These are phyloP conservation scores for Hysterangium stoloniferum DNA, from an alignment of 768 basidiomycete species.

Conservation along the genomic window DNA sequence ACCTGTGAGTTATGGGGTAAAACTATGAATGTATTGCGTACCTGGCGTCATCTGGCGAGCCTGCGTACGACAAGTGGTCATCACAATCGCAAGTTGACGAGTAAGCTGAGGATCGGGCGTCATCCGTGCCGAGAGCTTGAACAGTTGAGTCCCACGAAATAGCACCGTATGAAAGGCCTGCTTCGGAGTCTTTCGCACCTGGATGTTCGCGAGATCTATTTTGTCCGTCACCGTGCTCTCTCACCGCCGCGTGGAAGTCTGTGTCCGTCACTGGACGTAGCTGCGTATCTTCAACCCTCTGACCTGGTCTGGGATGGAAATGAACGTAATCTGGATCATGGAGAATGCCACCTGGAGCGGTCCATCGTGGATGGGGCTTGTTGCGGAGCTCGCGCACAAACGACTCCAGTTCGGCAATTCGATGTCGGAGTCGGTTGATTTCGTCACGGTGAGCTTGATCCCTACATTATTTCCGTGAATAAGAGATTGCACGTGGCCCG, in stretches of 20 bases:
- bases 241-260: background rate
- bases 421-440: constrained; percentile 1
- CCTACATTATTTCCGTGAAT: background rate
- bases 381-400: background rate
- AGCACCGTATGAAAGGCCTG: background rate
- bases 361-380: background rate
- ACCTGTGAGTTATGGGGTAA: background rate
- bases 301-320: background rate
- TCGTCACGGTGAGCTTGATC: background rate
- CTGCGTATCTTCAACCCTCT: background rate
- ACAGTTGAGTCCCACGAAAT: background rate
- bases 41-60: too few species aligned
- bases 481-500: background rate
- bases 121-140: too few species aligned
- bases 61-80: too few species aligned
- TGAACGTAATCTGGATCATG: background rate
- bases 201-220: background rate
- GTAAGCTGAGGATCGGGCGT: too few species aligned
- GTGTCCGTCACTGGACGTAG: background rate
- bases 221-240: background rate
- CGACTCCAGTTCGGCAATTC: constrained; percentile 5
- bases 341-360: background rate
- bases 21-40: too few species aligned
- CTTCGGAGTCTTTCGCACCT: background rate
- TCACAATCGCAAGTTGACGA: too few species aligned